Evolutionary conservation across 139 green algal species (phyloP).

Genomic region (Tetraselmis striata): DNA sequence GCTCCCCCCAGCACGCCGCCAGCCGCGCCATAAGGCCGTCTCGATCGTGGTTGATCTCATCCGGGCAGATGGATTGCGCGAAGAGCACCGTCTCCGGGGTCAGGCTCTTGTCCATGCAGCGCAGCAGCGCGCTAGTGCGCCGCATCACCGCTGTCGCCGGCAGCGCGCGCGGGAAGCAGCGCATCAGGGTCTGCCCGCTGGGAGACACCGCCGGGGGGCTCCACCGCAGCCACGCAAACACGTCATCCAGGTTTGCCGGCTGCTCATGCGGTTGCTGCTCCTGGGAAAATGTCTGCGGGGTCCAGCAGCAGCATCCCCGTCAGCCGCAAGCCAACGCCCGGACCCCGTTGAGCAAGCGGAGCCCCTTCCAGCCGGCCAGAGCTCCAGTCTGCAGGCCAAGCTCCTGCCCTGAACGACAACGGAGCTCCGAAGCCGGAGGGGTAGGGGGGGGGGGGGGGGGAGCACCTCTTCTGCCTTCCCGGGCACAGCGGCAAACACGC

Average conservation of each 20-base stretch:
- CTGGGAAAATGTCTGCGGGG: no score
- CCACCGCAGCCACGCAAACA: not conserved
- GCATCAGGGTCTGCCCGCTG: not conserved
- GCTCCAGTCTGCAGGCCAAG: no score
- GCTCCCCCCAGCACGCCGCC: not conserved
- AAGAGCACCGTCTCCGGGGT: not conserved
- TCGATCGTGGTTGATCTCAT: not conserved
- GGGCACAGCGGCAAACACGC: no score
- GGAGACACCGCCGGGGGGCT: not conserved
- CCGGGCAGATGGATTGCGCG: not conserved
- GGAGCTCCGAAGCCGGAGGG: no score
- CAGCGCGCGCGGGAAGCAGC: not conserved
- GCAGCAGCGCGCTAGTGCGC: not conserved
- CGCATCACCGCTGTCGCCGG: not conserved
- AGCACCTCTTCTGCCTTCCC: no score
- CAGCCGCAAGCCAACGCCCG: no score
- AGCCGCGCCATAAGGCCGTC: not conserved
- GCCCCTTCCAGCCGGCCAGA: no score
- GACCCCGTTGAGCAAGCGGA: no score
- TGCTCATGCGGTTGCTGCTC: no score
- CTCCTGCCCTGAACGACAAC: no score
- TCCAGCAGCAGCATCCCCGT: no score
- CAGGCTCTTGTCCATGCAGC: not conserved
- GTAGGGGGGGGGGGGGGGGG: no score
- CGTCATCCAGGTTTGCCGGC: not conserved